Evolutionary conservation across 805 yeast genomes (phyloP).

Genomic region (Candida oleophila): DNA sequence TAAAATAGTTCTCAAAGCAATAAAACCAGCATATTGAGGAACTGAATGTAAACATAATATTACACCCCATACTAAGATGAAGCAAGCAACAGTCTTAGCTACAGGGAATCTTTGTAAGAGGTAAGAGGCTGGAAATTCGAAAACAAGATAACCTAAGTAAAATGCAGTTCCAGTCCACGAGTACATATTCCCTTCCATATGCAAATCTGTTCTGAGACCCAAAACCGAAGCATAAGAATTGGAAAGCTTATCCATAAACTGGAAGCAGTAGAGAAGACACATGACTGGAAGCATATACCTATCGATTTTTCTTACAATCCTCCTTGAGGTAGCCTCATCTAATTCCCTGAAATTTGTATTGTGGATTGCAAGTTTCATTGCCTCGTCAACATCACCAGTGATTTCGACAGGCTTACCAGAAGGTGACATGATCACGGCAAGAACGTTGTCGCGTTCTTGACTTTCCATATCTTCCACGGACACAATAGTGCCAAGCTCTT

Average conservation of each 20-base stretch:
- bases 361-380: slow-evolving; percentile 31
- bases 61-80: slow-evolving; percentile 62
- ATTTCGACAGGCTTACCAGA: slow-evolving; percentile 4
- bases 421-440: slow-evolving; percentile 2
- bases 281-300: slow-evolving; percentile 24
- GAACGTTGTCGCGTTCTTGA: neutral
- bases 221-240: slow-evolving; percentile 37
- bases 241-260: slow-evolving; percentile 38
- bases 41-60: slow-evolving; percentile 53
- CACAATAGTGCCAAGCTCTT: neutral
- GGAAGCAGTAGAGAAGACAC: slow-evolving; percentile 23
- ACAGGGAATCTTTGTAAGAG: slow-evolving; percentile 57
- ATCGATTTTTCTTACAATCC: slow-evolving; percentile 22
- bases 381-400: slow-evolving; percentile 31
- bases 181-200: slow-evolving; percentile 35
- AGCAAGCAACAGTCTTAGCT: slow-evolving; percentile 47
- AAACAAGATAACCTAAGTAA: slow-evolving; percentile 58
- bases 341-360: slow-evolving; percentile 7
- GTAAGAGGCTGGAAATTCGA: slow-evolving; percentile 49
- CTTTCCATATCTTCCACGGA: slow-evolving; percentile 1
- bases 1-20: slow-evolving; percentile 36
- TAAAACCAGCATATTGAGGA: slow-evolving; percentile 41
- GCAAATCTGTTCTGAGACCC: slow-evolving; percentile 36
- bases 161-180: slow-evolving; percentile 40
- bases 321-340: slow-evolving; percentile 11